Evolutionary conservation across 2,329 filamentous ascomycete species (phyloP), one percentile per base, ranked within the genome.

Genomic region (Monilinia laxa): DNA sequence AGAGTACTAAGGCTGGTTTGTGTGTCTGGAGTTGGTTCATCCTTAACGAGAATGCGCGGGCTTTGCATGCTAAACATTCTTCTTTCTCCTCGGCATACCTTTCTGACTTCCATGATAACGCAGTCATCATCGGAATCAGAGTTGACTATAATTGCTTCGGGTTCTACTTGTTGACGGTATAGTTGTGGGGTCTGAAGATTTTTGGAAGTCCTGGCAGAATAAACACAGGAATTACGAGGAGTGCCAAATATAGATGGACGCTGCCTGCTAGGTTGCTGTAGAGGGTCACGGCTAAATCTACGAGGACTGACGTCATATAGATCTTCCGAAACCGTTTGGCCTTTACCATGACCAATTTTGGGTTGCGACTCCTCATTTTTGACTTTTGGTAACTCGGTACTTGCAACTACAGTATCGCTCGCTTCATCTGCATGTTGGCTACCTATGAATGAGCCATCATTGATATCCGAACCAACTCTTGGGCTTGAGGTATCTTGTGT

Each of bases 61-160:
- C 35, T 18, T 38, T 45, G 20, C 14, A 35, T 49, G 28, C 12
- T 18, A 20, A 2, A 18, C 2, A 49, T 18, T 16, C n/a, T 47
- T 38, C 2, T 7, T 9, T 49, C 16, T 57, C 9, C 25, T 9
- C 52, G 28, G 11, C 16, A 52, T 49, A 7, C 12, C 18, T 14
- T 1, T 10, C 62, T 45, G 16, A 23, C 20, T 12, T 20, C 31
- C 25, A 47, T 16, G 10, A 64, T 47, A 25, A 64, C 16, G 20
- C 62, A 64, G n/a, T 64, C 62, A n/a, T 57, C 25, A 5, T 64
- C 62, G 16, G 52, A 57, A 18, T 49, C 40, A 20, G 52, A 31
- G 31, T 42, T 20, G 20, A 49, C 18, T 20, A 9, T 28, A 47
- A 40, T 5, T 25, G 4, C 12, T 12, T 25, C 45, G 35, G 42